phyloP scores from a whole-genome alignment of 257 asterid species.

The Solanum boliviense region DNA sequence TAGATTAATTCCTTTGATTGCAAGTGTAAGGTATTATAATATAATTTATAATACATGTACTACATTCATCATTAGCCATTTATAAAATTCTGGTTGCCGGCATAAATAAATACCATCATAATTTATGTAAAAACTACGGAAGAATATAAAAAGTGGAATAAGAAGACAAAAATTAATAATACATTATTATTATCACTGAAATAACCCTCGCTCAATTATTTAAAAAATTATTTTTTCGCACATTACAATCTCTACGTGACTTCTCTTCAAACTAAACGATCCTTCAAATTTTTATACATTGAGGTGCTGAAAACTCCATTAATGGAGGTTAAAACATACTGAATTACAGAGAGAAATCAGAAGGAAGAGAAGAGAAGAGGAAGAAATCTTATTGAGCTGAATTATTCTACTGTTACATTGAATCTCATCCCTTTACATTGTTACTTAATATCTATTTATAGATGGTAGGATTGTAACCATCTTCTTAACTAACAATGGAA shows the following conservation, averaged over 20 bases:
- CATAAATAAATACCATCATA: neutral
- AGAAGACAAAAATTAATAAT: neutral
- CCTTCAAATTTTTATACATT: neutral
- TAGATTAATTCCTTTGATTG: neutral
- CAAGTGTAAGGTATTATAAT: neutral
- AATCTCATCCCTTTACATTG: too few species aligned
- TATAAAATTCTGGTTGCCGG: neutral
- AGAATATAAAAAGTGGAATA: neutral
- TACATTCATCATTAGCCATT: neutral
- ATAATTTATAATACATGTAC: neutral
- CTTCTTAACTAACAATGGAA: too few species aligned
- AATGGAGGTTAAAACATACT: too few species aligned
- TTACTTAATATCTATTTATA: too few species aligned
- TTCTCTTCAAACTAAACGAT: neutral
- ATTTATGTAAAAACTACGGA: neutral
- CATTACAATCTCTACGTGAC: neutral
- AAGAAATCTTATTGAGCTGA: too few species aligned
- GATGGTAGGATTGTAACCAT: too few species aligned
- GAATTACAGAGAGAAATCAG: too few species aligned
- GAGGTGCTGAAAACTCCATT: neutral
- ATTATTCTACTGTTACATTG: too few species aligned
- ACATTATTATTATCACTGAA: neutral
- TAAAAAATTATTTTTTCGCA: neutral
- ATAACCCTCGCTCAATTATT: neutral
- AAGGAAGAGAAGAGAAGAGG: too few species aligned